Base-by-base conservation (phyloP, 345 rosid species). In the Eucalyptus curtisii region DNA sequence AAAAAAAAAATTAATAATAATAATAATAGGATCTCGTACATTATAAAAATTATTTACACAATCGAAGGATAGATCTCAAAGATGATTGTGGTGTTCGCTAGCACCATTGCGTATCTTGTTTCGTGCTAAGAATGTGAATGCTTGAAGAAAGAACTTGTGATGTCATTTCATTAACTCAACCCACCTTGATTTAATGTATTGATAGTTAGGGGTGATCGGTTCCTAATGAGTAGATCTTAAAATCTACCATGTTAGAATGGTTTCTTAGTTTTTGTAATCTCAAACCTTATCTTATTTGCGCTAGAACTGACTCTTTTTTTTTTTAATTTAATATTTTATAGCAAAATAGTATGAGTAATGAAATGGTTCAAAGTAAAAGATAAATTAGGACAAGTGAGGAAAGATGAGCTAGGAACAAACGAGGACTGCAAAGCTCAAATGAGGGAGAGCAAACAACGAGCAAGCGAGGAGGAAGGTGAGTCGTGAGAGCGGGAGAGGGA, bases 181-280 rank as follows among this genome's bases (percentile, higher is more conserved):
- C 7, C 45, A 37, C 1, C 4, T 37, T 10, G 4, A 20, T 68
- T 68, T 33, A 68, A 33, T 19, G 81, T 19, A 37, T 33, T 4
- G 0, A 5, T 5, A 10, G 2, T 59, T 59, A 25, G 4, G 14
- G 66, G 7, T 59, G 5, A 59, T 59, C 0, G 7, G 2, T 25
- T 57, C n/a, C 2, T 10, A 8, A 4, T 25, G 7, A 12, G 15
- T 57, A 25, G 15, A 27, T 25, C 10, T 52, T 52, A 10, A 52
- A 52, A 52, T 52, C 57, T 8, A 52, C 0, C 25, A 52, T 20
- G 2, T 20, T 59, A 57, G 0, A 25, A 57, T 5, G 13, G n/a
- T 24, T 57, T 57, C n/a, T 57, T 5, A 5, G 7, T 57, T 25
- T 25, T 57, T 57, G 66, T 4, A 57, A 57, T 57, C 66, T 19